Conservation (phyloP, 495 filamentous ascomycete genomes). For the Aspergillus funiculosus region DNA sequence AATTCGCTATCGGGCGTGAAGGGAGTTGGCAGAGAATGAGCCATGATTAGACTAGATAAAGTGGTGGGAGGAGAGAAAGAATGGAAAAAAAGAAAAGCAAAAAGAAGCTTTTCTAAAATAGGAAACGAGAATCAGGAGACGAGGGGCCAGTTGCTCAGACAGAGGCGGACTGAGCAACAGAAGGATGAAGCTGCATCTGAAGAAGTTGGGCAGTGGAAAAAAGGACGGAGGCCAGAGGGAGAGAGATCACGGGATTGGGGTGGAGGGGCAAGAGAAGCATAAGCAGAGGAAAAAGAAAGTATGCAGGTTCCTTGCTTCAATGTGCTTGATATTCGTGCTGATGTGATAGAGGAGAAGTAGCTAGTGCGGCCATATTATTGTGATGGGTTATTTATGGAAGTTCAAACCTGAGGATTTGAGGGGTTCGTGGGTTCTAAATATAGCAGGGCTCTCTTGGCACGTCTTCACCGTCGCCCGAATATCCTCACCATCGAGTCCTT, state of each 20-base stretch:
- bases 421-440: constrained; percentile 15
- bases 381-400: constrained; percentile 13
- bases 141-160: neutral
- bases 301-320: too few species aligned
- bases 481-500: neutral
- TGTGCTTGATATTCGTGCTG: neutral
- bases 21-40: constrained; percentile 21
- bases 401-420: constrained; percentile 1
- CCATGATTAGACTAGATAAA: constrained; percentile 4
- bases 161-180: constrained; percentile 3
- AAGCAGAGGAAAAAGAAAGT: too few species aligned
- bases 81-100: neutral
- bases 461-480: neutral
- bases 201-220: constrained; percentile 4
- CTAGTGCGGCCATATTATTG: too few species aligned
- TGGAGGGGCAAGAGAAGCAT: neutral
- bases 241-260: constrained; percentile 15
- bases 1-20: constrained; percentile 39
- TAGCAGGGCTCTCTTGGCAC: constrained; percentile 14
- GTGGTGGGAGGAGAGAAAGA: neutral
- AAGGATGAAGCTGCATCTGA: constrained; percentile 12
- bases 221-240: neutral
- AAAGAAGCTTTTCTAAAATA: constrained; percentile 9
- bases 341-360: too few species aligned
- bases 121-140: constrained; percentile 5